Conservation (phyloP, 169 alveolate genomes). For the Condylostoma magnum region DNA sequence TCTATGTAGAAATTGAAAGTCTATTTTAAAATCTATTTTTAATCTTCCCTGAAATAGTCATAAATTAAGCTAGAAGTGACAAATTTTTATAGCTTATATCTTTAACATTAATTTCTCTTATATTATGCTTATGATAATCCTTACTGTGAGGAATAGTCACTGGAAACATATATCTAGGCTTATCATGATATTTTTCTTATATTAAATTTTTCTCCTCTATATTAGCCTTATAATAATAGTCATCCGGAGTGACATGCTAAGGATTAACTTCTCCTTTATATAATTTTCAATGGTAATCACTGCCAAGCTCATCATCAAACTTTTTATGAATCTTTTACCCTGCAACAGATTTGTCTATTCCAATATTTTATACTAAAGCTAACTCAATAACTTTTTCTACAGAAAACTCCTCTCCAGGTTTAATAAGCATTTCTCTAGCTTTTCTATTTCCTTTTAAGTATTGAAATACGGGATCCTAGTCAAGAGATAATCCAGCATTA, state of each 20-base stretch:
- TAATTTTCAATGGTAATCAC: constrained; percentile 5
- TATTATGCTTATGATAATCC: constrained; percentile 29
- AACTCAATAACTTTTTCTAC: constrained; percentile 61
- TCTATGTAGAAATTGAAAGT: constrained; percentile 41
- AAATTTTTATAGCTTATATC: constrained; percentile 73
- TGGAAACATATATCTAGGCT: background rate
- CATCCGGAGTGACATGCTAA: constrained; percentile 28
- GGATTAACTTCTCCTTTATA: constrained; percentile 28
- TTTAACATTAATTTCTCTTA: constrained; percentile 48
- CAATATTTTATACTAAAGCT: constrained; percentile 67
- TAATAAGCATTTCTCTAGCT: constrained; percentile 68
- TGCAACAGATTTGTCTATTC: constrained; percentile 50
- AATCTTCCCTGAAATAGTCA: constrained; percentile 54
- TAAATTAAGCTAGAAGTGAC: constrained; percentile 51
- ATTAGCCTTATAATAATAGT: constrained; percentile 12
- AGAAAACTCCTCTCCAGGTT: constrained; percentile 62
- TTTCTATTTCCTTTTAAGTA: constrained; percentile 46
- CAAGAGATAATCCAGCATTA: constrained; percentile 58
- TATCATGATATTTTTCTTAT: background rate
- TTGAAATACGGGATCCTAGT: constrained; percentile 73
- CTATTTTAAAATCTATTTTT: constrained; percentile 54
- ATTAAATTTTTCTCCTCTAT: background rate
- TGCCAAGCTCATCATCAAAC: constrained; percentile 29
- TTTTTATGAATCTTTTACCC: background rate
- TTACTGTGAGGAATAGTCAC: constrained; percentile 31